Base-by-base conservation (phyloP, 2,329 filamentous ascomycete species). In the Incumbomyces lentus region DNA sequence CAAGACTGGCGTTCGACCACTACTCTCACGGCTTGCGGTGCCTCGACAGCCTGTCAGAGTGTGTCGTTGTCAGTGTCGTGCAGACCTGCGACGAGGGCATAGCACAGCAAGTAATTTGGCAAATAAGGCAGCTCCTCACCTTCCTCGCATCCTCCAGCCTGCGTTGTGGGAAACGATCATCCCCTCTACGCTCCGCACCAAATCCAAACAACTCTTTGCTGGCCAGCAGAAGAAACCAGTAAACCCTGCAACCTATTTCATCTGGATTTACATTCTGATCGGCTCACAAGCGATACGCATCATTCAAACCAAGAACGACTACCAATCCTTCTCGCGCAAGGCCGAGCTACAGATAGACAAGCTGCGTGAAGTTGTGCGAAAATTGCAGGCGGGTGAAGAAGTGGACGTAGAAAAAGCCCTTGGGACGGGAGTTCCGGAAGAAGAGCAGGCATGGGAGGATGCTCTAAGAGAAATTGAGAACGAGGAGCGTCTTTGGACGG, bases 231-330 rank as follows among this genome's bases (percentile, higher is more conserved):
- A 50, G 22, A 82, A 77, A 59, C 76, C 79, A 55, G 86, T 82
- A 81, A 90, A 90, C 56, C 84, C 86, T 2, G 84, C 84, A 16
- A 88, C 82, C 0, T 90, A 87, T 59, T 92, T 82, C 63, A 86
- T 90, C 55, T 71, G 81, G 57, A 86, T 90, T 52, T 88, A 88
- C 59, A 71, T 88, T 34, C 74, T 96, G 52, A 90, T 96, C 53
- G 93, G 93, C 3, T 95, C 87, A 51, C 94, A 95, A 73, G 86
- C 90, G 12, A 95, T 98, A 57, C 86, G 95, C 59, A 85, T 92
- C 74, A 82, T 98, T 59, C 74, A 81, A 31, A 64, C 96, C 58
- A 83, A 82, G 58, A 85, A 84, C 56, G 82, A 89, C 42, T 84
- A 81, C 59, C 72, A 75, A 29, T 78, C 81, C 8, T 89, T 84